Evolutionary conservation across 352 stramenopile genomes (phyloP), one percentile per base, ranked within the genome.

Genomic region (Elongisporangium senticosum): DNA sequence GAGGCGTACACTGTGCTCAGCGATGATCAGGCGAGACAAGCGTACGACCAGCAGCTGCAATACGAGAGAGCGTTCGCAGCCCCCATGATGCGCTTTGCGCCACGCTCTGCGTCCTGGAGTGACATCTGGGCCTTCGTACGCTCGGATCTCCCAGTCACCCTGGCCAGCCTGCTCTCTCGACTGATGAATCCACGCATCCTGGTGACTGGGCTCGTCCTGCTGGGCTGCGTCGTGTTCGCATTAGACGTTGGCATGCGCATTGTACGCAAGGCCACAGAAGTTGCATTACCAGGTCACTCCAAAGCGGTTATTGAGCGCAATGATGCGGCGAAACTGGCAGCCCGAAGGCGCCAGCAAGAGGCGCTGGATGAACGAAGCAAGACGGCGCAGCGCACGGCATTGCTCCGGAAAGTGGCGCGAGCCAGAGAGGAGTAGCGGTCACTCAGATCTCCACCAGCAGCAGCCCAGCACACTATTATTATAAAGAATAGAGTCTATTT

Each of bases 1-100:
- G 72, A 78, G n/a, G 72, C 72, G 14, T 66, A 74, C 7, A 58
- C 61, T 56, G 61, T 68, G 28, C 58, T 81, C 2, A 56, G 53
- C 2, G 65, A 78, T 23, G 56, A 65, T 0, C 53, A 66, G 4
- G 17, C 57, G 10, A 63, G 72, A 3, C 33, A 56, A 0, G 47
- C 21, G 6, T 79, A 81, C 52, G 67, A 77, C 51, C 19, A 59
- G 13, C 61, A 73, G 19, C 53, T 78, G 0, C 50, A 47, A 14
- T 43, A 43, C 33, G 71, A 72, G 7, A 52, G 71, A 21, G 65
- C 66, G 55, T 43, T 43, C 33, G 33, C 33, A 2, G 2, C 33
- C 11, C 33, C 33, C 11, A 17, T 10, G 11, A 17, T 43, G 33
- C 33, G 33, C 11, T 43, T 43, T 43, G 33, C 33, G 11, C 33